A percentile compares a stretch with the other conserved stretches of the same genome.
Conservation (phyloP, 768 basidiomycete species). For the Kwoniella botswanensis region DNA sequence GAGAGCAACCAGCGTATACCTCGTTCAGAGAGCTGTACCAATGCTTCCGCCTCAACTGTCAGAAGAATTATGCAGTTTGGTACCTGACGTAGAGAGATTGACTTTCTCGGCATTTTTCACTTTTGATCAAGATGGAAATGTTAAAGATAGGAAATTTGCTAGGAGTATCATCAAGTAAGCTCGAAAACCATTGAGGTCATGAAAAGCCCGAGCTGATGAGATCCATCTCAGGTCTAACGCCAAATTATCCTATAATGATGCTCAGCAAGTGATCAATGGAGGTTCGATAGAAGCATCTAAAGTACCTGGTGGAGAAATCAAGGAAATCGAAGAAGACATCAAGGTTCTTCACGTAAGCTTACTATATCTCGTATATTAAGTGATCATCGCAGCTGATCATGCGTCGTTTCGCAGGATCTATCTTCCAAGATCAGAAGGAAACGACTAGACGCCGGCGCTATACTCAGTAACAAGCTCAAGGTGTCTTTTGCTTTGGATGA, state of each 20-base stretch:
- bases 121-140: slow-evolving; percentile 76
- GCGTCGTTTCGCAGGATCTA: slow-evolving; percentile 59
- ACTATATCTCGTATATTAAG: too few species aligned
- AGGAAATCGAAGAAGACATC: slow-evolving; percentile 76
- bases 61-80: slow-evolving; percentile 89
- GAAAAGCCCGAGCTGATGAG: background rate
- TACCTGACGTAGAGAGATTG: slow-evolving; percentile 84
- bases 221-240: slow-evolving; percentile 71
- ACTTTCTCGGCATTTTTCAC: slow-evolving; percentile 90
- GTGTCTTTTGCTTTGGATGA: slow-evolving; percentile 81
- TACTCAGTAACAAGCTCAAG: slow-evolving; percentile 71
- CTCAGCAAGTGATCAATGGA: slow-evolving; percentile 81
- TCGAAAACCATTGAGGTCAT: background rate
- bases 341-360: slow-evolving; percentile 64
- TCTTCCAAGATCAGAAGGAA: slow-evolving; percentile 73
- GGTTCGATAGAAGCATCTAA: slow-evolving; percentile 64
- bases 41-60: slow-evolving; percentile 95
- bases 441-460: slow-evolving; percentile 79
- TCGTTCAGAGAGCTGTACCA: slow-evolving; percentile 92
- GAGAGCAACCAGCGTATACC: slow-evolving; percentile 94
- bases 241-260: slow-evolving; percentile 80
- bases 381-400: too few species aligned
- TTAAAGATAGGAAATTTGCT: slow-evolving; percentile 89
- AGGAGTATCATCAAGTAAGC: slow-evolving; percentile 86
- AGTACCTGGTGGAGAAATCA: slow-evolving; percentile 64